Evolutionary conservation across 2,329 filamentous ascomycete species (phyloP), one percentile per base, ranked within the genome.

Genomic region (Huntiella decipiens): DNA sequence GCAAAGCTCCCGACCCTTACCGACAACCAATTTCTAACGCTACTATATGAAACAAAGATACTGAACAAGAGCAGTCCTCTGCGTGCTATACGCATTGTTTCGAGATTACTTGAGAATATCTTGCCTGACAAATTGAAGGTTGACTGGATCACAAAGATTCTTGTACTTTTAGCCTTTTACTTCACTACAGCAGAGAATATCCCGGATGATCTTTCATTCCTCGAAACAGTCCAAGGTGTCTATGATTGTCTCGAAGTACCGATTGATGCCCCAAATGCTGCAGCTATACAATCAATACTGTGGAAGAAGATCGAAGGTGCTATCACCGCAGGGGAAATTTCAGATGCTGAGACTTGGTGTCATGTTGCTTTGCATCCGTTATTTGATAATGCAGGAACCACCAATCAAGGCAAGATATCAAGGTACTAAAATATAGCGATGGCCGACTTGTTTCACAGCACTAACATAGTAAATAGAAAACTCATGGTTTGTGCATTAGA

Each of bases 221-320:
- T 46, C 4, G 44, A 48, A 4, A 40, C 38, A 1, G 32, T 63
- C 10, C 51, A 56, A 6, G 47, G 49, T 6, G 56, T 82, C 1
- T 55, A 65, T 1, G 60, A 64, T 1, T 63, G 61, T 13, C 59
- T 70, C 3, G 58, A 62, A 4, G 60, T 61, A 1, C 57, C 67
- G 0, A 57, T 92, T 4, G 65, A 70, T 16, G 60, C 71, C 4
- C 68, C 73, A 51, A 75, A 76, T 4, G 74, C 81, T 10, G 73
- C 76, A 51, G 77, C 79, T 32, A 71, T 73, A 5, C 79, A 83
- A 53, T 80, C 74, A 32, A 76, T 94, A 3, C 62, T 94, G 3
- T 95, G 86, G 85, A 91, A 85, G 60, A 72, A 69, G 19, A 66
- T 82, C n/a, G 80, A 86, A 44, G 60, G 65, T 1, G 64, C 66